These are phyloP conservation scores for Pontederia crassipes DNA, from an alignment of 176 grass and related monocot genomes.

Conservation along the genomic window DNA sequence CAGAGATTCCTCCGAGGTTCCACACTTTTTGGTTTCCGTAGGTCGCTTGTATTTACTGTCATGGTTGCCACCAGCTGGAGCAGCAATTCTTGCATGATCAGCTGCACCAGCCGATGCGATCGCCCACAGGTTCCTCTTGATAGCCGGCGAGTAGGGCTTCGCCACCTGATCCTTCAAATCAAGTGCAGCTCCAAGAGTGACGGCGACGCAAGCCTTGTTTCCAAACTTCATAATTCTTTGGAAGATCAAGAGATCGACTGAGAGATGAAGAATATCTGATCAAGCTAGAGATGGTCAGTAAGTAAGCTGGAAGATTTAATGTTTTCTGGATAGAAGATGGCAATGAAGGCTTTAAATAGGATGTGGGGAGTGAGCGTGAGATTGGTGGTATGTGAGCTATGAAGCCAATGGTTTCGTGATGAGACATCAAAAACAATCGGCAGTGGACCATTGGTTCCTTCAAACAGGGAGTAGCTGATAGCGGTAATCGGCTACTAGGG, in stretches of 20 bases:
- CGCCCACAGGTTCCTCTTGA: background rate
- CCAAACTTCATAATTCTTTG: background rate
- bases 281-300: no score
- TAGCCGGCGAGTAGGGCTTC: background rate
- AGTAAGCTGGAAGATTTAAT: background rate
- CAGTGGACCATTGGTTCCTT: conserved; percentile 5
- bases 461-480: background rate
- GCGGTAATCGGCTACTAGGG: background rate
- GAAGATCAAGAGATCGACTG: background rate
- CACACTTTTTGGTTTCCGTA: conserved; percentile 12
- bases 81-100: background rate
- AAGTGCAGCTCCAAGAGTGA: background rate
- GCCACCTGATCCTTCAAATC: conserved; percentile 2
- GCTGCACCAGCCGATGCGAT: background rate
- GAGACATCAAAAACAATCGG: background rate
- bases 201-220: conserved; percentile 1
- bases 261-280: background rate
- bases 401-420: background rate
- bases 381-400: background rate
- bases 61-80: conserved; percentile 5
- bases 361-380: background rate
- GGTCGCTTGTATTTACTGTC: conserved; percentile 19
- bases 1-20: conserved; percentile 48
- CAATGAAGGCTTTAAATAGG: background rate
- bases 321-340: background rate